Evolutionary conservation across 2,329 filamentous ascomycete species (phyloP), one percentile per base, ranked within the genome.

Genomic region (Xylaria sp.): DNA sequence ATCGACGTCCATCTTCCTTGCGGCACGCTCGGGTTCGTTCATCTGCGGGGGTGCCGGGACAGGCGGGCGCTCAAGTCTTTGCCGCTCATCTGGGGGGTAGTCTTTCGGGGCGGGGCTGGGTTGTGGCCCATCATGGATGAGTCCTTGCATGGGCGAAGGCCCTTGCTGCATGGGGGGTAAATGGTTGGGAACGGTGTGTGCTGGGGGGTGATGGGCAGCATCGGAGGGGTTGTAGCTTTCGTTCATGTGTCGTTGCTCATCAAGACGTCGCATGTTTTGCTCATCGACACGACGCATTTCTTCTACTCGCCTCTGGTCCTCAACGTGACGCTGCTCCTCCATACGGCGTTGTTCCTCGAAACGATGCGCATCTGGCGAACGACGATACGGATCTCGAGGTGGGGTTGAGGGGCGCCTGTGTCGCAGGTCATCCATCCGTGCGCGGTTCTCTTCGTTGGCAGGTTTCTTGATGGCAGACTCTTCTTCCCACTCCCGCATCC

Each of bases 1-100:
- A 63, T 99, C 92, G 18, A 97, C 90, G 6, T 97, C 93, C 85
- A 99, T 95, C 73, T 96, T 96, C 19, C 94, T 83, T 18, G 92
- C 91, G 29, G 94, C 92, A 48, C 86, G 78, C 71, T 89, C 86
- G 8, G 92, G 90, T 74, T 97, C 93, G 53, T 86, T 87, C 17
- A 79, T 72, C 18, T 80, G 76, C 2, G 80, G 72, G 22, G 82
- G 72, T 38, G 68, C 66, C 2, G 73, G 74, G 26, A 78, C 69
- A 18, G 74, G 68, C 19, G 75, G 68, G 37, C 78, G 76, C 26
- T 82, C 79, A 50, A 76, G 71, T 46, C 79, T 73, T 34, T 77
- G 72, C 9, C 81, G 78, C 55, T 91, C 88, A 60, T 90, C 83
- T 47, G 72, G 71, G 57, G 71, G 76, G 68, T 76, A 82, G 58